phyloP scores from a whole-genome alignment of 192 early-diverging fungal genomes.

The Hyaloraphidium curvatum region DNA sequence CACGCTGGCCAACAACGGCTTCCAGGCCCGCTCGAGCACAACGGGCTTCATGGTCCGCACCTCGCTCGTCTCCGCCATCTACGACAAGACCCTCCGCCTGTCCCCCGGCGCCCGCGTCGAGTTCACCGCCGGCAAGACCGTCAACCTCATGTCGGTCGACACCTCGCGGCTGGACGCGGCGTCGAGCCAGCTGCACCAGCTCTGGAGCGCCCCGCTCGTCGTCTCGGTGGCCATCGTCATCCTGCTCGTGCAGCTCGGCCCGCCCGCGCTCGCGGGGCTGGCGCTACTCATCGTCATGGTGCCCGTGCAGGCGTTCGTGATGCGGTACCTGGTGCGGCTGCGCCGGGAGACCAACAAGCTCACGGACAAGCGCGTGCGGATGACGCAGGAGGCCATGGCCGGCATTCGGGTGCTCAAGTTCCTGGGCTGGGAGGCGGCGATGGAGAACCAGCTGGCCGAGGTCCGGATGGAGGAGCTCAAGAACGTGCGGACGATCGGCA shows the following conservation, averaged over 20 bases:
- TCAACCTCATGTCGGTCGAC: slow-evolving; percentile 20
- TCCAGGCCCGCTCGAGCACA: too few species aligned
- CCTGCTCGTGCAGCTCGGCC: slow-evolving; percentile 14
- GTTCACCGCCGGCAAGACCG: slow-evolving; percentile 13
- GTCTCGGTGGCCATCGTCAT: slow-evolving; percentile 19
- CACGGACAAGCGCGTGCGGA: not conserved
- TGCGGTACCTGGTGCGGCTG: not conserved
- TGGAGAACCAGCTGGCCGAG: not conserved
- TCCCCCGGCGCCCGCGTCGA: slow-evolving; percentile 24
- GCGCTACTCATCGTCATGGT: too few species aligned
- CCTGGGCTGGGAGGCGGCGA: slow-evolving; percentile 40
- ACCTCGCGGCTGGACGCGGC: not conserved
- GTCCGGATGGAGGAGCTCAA: not conserved
- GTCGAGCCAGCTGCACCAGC: slow-evolving; percentile 15
- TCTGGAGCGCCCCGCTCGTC: slow-evolving; percentile 24
- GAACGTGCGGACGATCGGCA: not conserved
- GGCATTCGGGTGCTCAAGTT: slow-evolving; percentile 62
- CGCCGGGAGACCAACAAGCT: not conserved
- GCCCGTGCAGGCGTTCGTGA: not conserved
- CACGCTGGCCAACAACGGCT: too few species aligned
- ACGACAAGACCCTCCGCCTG: slow-evolving; percentile 26
- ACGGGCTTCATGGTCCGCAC: slow-evolving; percentile 23
- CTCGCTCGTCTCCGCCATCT: slow-evolving; percentile 22
- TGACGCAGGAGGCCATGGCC: slow-evolving; percentile 41
- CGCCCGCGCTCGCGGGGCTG: too few species aligned